Conservation (phyloP, 768 basidiomycete genomes). For the Hygrophorus pudorinus region DNA sequence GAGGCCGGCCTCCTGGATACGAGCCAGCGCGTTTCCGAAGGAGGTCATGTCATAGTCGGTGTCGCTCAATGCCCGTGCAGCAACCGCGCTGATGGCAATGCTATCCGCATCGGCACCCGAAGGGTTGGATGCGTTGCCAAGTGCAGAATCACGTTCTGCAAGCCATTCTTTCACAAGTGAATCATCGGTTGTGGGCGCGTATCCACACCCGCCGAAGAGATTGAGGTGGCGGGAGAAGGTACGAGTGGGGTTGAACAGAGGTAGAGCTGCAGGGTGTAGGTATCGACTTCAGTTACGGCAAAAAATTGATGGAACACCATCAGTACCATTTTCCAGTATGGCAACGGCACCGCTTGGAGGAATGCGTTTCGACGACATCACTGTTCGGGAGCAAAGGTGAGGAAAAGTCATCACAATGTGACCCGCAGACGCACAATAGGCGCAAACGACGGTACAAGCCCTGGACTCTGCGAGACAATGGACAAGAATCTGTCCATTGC, state of each 20-base stretch:
- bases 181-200: conserved; percentile 27
- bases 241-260: conserved; percentile 41
- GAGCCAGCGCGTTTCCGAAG: conserved; percentile 16
- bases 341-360: conserved; percentile 26
- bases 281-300: not conserved
- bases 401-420: not conserved
- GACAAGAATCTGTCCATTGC: conserved; percentile 36
- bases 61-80: conserved; percentile 15
- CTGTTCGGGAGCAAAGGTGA: not conserved
- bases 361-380: not conserved
- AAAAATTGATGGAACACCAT: not conserved
- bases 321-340: conserved; percentile 33
- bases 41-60: conserved; percentile 18
- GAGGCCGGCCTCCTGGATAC: conserved; percentile 9
- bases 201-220: conserved; percentile 32
- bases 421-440: conserved; percentile 34
- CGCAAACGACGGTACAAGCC: conserved; percentile 42
- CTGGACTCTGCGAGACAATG: conserved; percentile 44
- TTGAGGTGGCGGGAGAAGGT: conserved; percentile 39
- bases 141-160: not conserved
- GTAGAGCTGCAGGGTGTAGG: conserved; percentile 29
- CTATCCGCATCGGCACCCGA: conserved; percentile 1
- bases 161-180: conserved; percentile 31
- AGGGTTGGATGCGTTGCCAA: conserved; percentile 3
- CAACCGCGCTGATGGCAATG: conserved; percentile 6